These are phyloP conservation scores for Ceratocystis colombiana DNA, from an alignment of 2,329 filamentous ascomycete genomes.

Conservation along the genomic window DNA sequence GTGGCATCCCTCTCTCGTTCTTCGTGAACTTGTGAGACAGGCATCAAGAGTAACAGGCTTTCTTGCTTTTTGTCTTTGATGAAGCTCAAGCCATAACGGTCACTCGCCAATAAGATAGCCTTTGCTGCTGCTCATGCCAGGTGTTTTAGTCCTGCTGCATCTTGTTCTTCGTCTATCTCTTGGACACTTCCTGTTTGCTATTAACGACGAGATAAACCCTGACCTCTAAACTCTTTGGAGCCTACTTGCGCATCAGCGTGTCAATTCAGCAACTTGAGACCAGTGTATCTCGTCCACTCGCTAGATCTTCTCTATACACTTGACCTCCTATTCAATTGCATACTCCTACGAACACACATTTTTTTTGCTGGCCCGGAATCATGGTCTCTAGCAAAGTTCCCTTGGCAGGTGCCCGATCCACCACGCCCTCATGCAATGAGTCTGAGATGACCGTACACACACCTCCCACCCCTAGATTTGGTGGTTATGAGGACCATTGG, in stretches of 20 bases:
- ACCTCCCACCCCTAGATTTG: conserved; percentile 49
- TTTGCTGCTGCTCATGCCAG: background rate
- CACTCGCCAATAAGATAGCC: conserved; percentile 5
- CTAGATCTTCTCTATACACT: background rate
- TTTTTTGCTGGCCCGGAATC: background rate
- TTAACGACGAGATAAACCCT: background rate
- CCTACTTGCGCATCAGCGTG: background rate
- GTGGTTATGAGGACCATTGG: conserved; percentile 54
- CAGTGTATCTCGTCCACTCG: conserved; percentile 19
- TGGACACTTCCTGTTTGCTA: background rate
- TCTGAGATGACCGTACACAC: conserved; percentile 42
- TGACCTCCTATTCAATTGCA: too few relatives aligned
- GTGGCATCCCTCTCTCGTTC: conserved; percentile 9
- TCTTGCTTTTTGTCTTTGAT: background rate
- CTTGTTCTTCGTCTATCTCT: conserved; percentile 9
- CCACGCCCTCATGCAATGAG: conserved; percentile 52
- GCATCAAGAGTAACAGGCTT: background rate
- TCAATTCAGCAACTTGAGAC: background rate
- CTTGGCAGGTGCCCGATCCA: conserved; percentile 31
- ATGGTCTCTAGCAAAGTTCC: conserved; percentile 32
- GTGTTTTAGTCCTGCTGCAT: background rate
- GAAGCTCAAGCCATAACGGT: background rate
- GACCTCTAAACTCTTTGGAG: background rate
- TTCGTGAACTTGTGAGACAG: conserved; percentile 5
- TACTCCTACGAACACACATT: too few relatives aligned